Conservation (phyloP, 1,284 basidiomycete species). For the Ceratobasidium sp. region DNA sequence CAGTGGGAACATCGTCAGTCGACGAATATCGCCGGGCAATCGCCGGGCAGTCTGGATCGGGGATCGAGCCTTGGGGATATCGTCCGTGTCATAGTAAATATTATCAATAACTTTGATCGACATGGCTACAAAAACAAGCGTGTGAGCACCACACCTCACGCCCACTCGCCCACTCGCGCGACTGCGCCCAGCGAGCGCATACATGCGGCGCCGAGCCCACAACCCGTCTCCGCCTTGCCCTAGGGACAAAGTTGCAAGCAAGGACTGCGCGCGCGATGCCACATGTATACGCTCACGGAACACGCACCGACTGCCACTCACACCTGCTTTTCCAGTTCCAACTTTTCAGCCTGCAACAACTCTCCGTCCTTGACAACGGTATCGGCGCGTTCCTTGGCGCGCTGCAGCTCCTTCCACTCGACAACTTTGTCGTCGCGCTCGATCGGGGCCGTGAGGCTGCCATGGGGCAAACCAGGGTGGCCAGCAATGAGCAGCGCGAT, state of each 20-base stretch:
- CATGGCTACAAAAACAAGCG: conserved; percentile 9
- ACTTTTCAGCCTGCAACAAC: neutral
- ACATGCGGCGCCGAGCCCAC: conserved; percentile 15
- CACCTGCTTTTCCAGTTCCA: conserved; percentile 9
- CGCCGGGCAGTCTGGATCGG: neutral
- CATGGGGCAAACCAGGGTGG: conserved; percentile 25
- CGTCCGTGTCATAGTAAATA: neutral
- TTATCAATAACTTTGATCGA: conserved; percentile 23
- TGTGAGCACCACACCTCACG: neutral
- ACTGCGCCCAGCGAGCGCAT: conserved; percentile 19
- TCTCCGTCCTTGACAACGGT: conserved; percentile 25
- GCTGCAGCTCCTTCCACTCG: conserved; percentile 24
- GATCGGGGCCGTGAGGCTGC: conserved; percentile 9
- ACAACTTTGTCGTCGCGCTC: neutral
- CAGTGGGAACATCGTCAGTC: too few relatives aligned
- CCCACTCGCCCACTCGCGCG: conserved; percentile 6
- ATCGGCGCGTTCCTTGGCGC: conserved; percentile 23
- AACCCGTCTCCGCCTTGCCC: neutral
- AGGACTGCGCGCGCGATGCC: conserved; percentile 11
- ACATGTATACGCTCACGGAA: conserved; percentile 4
- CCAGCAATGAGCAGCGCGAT: conserved; percentile 18
- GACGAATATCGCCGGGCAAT: neutral
- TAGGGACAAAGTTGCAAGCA: neutral
- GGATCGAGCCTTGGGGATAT: neutral
- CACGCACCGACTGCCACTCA: neutral